These are phyloP conservation scores for Colletotrichum agaves DNA, from an alignment of 2,329 filamentous ascomycete genomes.

Conservation along the genomic window DNA sequence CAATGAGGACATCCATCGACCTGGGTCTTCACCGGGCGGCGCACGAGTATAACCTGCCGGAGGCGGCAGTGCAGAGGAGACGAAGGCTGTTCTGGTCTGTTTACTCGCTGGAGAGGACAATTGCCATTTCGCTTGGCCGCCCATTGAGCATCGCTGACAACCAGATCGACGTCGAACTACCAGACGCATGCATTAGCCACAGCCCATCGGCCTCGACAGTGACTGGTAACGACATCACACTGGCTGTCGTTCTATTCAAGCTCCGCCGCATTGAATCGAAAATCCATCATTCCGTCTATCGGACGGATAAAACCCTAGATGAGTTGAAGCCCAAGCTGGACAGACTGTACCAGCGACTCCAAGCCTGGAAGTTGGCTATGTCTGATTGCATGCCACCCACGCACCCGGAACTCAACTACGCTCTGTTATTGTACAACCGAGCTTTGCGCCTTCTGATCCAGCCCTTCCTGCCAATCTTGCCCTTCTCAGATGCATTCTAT, in stretches of 20 bases:
- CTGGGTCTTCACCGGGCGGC: conserved; percentile 61
- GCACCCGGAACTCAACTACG: conserved; percentile 58
- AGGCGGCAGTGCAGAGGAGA: conserved; percentile 39
- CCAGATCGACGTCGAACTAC: conserved; percentile 61
- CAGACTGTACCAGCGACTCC: conserved; percentile 55
- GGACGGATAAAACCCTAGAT: conserved; percentile 57
- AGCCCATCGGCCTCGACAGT: conserved; percentile 44
- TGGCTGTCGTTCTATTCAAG: conserved; percentile 55
- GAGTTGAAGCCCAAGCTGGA: conserved; percentile 59
- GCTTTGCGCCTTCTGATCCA: conserved; percentile 61
- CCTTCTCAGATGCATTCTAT: conserved; percentile 58
- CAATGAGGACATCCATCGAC: conserved; percentile 64
- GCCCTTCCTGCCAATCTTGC: conserved; percentile 59
- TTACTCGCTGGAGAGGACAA: conserved; percentile 60
- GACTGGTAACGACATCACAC: conserved; percentile 47
- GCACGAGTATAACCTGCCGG: conserved; percentile 46
- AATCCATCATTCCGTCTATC: conserved; percentile 63
- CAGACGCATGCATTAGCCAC: conserved; percentile 48
- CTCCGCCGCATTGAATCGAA: conserved; percentile 59
- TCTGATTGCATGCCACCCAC: conserved; percentile 63
- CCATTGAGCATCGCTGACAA: conserved; percentile 62
- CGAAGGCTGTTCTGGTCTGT: conserved; percentile 63
- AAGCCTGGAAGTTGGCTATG: conserved; percentile 65
- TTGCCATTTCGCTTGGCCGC: conserved; percentile 61
- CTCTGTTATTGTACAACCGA: conserved; percentile 61